These are phyloP conservation scores for Nigrograna mackinnonii DNA, from an alignment of 2,329 filamentous ascomycete genomes.

Conservation along the genomic window DNA sequence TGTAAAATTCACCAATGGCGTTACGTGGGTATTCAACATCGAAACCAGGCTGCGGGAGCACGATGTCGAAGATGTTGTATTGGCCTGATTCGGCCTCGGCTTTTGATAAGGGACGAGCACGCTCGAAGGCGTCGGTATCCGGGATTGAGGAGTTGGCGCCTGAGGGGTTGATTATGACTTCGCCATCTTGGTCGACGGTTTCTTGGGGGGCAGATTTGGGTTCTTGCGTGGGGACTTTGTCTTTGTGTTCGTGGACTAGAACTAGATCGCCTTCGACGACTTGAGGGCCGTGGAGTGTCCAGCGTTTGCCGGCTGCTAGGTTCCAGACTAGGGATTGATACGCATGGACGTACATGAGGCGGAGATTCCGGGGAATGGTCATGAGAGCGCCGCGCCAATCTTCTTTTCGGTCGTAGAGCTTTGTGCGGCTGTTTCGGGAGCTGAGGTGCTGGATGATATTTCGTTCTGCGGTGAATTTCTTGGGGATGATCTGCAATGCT, in stretches of 20 bases:
- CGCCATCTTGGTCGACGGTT: conserved; percentile 62
- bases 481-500: conserved; percentile 72
- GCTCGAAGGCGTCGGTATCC: conserved; percentile 62
- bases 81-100: conserved; percentile 78
- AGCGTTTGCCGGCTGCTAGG: conserved; percentile 77
- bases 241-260: conserved; percentile 62
- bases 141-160: conserved; percentile 59
- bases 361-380: conserved; percentile 77
- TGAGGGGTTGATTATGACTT: conserved; percentile 66
- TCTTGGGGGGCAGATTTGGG: conserved; percentile 12
- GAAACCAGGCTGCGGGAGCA: conserved; percentile 90
- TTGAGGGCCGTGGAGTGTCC: conserved; percentile 71
- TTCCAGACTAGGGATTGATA: conserved; percentile 98
- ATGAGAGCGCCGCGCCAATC: conserved; percentile 84
- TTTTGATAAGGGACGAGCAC: conserved; percentile 73
- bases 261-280: conserved; percentile 88
- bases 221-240: conserved; percentile 43
- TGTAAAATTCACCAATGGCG: conserved; percentile 81
- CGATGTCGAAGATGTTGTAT: conserved; percentile 84
- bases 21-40: conserved; percentile 87
- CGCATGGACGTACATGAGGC: conserved; percentile 94
- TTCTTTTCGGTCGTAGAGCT: conserved; percentile 53
- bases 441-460: conserved; percentile 78
- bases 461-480: conserved; percentile 79
- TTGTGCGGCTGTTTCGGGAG: conserved; percentile 45